phyloP scores from a whole-genome alignment of 306 rosid genomes.

The Pyrus pyrifolia region DNA sequence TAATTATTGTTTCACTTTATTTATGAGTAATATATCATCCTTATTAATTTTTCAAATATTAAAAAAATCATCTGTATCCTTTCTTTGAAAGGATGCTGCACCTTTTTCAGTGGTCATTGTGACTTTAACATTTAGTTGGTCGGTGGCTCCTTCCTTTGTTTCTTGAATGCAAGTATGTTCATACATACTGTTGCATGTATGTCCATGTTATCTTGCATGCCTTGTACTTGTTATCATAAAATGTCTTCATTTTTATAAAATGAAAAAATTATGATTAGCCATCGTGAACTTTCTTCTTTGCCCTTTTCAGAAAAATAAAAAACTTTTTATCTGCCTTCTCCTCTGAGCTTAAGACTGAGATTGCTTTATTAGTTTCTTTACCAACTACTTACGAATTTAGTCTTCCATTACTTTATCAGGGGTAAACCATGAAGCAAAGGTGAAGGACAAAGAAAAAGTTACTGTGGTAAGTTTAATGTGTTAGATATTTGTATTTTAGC shows the following conservation, averaged over 20 bases:
- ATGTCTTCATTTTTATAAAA: neutral
- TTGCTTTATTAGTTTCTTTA: neutral
- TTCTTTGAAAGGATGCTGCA: neutral
- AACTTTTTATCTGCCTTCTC: neutral
- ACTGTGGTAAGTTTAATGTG: constrained; percentile 42
- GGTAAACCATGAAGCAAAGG: constrained; percentile 23
- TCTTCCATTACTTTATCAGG: constrained; percentile 32
- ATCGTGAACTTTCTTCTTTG: neutral
- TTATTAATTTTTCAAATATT: neutral
- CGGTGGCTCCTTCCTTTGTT: neutral
- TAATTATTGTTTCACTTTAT: neutral
- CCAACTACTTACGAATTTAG: neutral
- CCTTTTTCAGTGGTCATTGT: neutral
- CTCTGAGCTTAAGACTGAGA: neutral
- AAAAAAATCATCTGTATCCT: neutral
- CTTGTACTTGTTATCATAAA: neutral
- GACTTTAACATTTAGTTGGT: neutral
- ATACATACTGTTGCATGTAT: neutral
- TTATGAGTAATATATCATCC: too few relatives aligned
- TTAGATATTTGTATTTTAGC: constrained; percentile 5
- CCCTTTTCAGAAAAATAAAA: neutral
- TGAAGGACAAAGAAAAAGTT: constrained; percentile 34
- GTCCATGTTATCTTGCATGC: neutral
- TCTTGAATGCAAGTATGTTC: neutral
- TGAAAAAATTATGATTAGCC: neutral